Evolutionary conservation across 164 flowering plant genomes (phyloP).

Genomic region (Macadamia integrifolia): DNA sequence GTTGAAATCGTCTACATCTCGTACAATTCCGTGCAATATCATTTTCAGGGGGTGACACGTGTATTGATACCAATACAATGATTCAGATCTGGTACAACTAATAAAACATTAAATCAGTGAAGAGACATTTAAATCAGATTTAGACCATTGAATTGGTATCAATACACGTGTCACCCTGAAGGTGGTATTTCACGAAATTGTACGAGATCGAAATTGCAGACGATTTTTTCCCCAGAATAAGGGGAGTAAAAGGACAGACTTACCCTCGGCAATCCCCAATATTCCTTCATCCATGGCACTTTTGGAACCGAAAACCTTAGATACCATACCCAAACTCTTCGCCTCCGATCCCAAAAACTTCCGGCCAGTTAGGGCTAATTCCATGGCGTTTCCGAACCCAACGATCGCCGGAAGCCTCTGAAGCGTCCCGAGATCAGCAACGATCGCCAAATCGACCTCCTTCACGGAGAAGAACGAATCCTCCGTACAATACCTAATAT

Average conservation of each 20-base stretch:
- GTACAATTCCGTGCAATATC: too few species aligned
- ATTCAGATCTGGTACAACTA: too few species aligned
- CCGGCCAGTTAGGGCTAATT: slow-evolving; percentile 75
- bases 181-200: too few species aligned
- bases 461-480: slow-evolving; percentile 71
- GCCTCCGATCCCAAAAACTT: slow-evolving; percentile 65
- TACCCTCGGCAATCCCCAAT: slow-evolving; percentile 57
- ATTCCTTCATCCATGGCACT: slow-evolving; percentile 52
- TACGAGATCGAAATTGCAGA: too few species aligned
- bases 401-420: slow-evolving; percentile 87
- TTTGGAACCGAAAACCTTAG: slow-evolving; percentile 50
- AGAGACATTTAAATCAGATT: too few species aligned
- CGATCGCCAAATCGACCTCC: slow-evolving; percentile 80
- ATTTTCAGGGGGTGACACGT: too few species aligned
- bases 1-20: too few species aligned
- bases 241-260: background rate
- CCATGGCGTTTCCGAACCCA: slow-evolving; percentile 73
- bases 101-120: too few species aligned
- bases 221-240: too few species aligned
- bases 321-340: slow-evolving; percentile 64
- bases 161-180: too few species aligned
- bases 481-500: slow-evolving; percentile 57
- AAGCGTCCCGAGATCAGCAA: slow-evolving; percentile 82
- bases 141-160: too few species aligned
- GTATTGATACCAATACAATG: too few species aligned